Evolutionary conservation across 768 basidiomycete genomes (phyloP).

Genomic region (Termitomyces sp.): DNA sequence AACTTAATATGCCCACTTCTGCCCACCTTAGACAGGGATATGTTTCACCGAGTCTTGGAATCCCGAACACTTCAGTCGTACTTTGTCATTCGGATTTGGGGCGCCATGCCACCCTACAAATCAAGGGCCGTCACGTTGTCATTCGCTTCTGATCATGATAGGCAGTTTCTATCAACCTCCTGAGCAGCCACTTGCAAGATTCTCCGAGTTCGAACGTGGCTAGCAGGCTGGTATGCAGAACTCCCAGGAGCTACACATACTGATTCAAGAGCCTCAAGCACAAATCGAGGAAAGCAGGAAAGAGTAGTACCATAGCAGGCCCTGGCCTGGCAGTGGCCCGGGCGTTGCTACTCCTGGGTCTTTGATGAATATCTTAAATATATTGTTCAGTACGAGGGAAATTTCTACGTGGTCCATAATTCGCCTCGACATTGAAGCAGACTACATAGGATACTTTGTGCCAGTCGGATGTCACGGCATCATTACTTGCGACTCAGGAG

Average conservation of each 20-base stretch:
- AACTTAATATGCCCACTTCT: too few relatives aligned
- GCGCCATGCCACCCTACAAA: not conserved
- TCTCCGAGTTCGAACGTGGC: not conserved
- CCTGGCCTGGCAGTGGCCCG: too few relatives aligned
- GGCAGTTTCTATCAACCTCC: not conserved
- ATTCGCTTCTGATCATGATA: not conserved
- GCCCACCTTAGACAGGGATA: too few relatives aligned
- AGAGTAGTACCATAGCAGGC: too few relatives aligned
- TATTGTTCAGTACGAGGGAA: not conserved
- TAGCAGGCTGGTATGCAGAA: not conserved
- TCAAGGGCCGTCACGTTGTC: not conserved
- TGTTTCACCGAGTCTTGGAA: too few relatives aligned
- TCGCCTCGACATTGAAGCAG: not conserved
- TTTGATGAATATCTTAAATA: not conserved
- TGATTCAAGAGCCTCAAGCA: not conserved
- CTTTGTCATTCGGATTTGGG: not conserved
- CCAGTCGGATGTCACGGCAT: not conserved
- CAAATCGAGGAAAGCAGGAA: not conserved
- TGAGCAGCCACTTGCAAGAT: not conserved
- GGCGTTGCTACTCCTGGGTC: not conserved
- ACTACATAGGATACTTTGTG: too few relatives aligned
- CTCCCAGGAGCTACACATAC: not conserved
- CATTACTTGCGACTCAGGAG: not conserved
- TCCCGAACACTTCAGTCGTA: too few relatives aligned
- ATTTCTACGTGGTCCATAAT: not conserved